These are phyloP conservation scores for Heliamphora exappendiculata DNA, from an alignment of 148 eudicot genomes.

Conservation along the genomic window DNA sequence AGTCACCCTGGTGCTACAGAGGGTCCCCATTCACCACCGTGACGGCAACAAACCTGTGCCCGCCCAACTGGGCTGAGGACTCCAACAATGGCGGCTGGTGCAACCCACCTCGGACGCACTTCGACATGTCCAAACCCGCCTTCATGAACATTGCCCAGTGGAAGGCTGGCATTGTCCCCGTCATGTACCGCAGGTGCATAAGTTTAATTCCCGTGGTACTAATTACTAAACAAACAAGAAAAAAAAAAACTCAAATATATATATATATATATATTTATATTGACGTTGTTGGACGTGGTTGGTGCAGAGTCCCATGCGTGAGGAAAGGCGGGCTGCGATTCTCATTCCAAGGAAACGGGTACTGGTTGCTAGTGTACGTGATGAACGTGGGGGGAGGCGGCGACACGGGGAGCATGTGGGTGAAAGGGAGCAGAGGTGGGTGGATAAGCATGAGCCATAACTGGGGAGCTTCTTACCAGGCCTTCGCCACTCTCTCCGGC, in stretches of 20 bases:
- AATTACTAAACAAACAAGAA: no score
- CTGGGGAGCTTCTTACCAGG: constrained; percentile 92
- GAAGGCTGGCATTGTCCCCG: constrained; percentile 78
- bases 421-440: constrained; percentile 55
- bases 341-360: constrained; percentile 53
- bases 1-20: constrained; percentile 47
- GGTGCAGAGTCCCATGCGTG: constrained; percentile 55
- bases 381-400: constrained; percentile 85
- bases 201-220: no score
- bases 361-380: constrained; percentile 67
- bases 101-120: constrained; percentile 79
- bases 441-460: constrained; percentile 92
- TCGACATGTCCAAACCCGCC: constrained; percentile 74
- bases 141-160: constrained; percentile 59
- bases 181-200: constrained; percentile 58
- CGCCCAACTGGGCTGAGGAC: constrained; percentile 62
- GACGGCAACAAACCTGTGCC: constrained; percentile 87
- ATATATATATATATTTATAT: background rate
- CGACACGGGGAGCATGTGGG: constrained; percentile 60
- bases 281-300: background rate
- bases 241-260: no score
- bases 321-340: constrained; percentile 55
- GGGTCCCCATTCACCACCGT: constrained; percentile 37
- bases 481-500: constrained; percentile 57
- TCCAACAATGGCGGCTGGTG: constrained; percentile 86